Evolutionary conservation across 2,329 filamentous ascomycete species (phyloP).

Genomic region (Cadophora gregata): DNA sequence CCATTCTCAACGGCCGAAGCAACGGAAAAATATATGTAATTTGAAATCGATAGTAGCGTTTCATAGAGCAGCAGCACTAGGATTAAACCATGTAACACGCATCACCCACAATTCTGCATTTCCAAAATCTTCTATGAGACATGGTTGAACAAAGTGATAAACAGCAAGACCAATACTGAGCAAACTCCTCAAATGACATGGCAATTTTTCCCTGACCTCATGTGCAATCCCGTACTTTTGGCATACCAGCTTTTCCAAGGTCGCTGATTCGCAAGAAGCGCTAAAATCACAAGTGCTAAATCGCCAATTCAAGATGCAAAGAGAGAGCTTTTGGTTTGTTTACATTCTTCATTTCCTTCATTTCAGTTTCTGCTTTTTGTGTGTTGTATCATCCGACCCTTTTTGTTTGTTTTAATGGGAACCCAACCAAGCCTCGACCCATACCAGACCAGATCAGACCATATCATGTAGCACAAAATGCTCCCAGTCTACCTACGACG

Average conservation of each 20-base stretch:
- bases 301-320: neutral
- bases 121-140: too few relatives aligned
- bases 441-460: constrained; percentile 19
- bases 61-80: too few relatives aligned
- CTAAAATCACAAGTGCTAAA: neutral
- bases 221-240: neutral
- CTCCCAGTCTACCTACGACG: constrained; percentile 23
- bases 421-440: constrained; percentile 11
- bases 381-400: constrained; percentile 9
- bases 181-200: neutral
- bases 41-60: too few relatives aligned
- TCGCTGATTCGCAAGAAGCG: neutral
- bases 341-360: constrained; percentile 3
- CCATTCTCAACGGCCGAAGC: too few relatives aligned
- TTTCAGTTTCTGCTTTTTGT: constrained; percentile 3
- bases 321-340: neutral
- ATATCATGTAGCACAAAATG: constrained; percentile 21
- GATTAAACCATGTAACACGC: too few relatives aligned
- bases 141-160: too few relatives aligned
- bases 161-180: too few relatives aligned
- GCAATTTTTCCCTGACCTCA: neutral
- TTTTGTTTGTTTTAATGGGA: neutral
- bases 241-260: neutral
- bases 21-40: too few relatives aligned
- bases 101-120: too few relatives aligned